phyloP scores from a whole-genome alignment of 768 basidiomycete genomes.

The Suillus discolor region DNA sequence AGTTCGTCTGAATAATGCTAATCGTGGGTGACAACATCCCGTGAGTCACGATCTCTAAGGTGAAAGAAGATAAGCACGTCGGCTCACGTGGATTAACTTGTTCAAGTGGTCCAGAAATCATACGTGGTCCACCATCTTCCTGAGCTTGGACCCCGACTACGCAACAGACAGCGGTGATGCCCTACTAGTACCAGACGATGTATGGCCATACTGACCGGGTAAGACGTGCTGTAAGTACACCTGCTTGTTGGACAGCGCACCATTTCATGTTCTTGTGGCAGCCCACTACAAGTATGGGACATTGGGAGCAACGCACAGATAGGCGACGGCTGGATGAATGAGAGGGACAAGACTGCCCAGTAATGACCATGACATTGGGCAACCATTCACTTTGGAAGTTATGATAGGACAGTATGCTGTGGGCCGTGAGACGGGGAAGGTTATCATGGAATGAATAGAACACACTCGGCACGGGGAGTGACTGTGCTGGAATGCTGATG shows the following conservation, averaged over 20 bases:
- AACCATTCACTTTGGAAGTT: too few species aligned
- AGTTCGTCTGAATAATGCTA: neutral
- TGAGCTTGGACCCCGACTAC: neutral
- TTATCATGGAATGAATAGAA: neutral
- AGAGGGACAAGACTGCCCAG: neutral
- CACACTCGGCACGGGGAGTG: neutral
- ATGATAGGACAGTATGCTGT: neutral
- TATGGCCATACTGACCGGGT: neutral
- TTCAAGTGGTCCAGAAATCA: neutral
- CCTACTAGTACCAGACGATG: neutral
- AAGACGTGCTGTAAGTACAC: neutral
- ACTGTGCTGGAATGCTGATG: neutral
- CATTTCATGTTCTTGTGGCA: neutral
- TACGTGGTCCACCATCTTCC: neutral
- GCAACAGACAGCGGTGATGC: neutral
- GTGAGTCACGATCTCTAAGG: neutral
- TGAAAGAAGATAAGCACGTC: neutral
- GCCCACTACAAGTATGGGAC: neutral
- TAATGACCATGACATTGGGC: neutral
- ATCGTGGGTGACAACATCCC: neutral
- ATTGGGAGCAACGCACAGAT: neutral
- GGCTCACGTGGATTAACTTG: neutral
- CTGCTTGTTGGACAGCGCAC: neutral
- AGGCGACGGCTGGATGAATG: neutral
- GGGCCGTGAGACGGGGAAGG: neutral